Evolutionary conservation across 1,284 basidiomycete genomes (phyloP).

Genomic region (Fereydounia khargensis): DNA sequence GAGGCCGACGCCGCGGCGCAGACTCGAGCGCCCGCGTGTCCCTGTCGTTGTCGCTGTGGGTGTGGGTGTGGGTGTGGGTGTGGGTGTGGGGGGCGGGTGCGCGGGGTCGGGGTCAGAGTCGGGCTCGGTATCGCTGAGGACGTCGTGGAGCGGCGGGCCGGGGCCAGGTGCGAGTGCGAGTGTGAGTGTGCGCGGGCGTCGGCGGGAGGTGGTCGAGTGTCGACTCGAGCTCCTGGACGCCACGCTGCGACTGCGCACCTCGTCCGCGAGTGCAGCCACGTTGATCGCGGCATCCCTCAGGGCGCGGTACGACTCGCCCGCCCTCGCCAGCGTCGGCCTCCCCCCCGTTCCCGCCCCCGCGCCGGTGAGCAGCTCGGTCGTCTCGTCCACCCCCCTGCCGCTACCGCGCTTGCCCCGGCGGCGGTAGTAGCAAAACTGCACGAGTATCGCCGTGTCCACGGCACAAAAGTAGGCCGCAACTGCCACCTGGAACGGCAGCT

Average conservation of each 20-base stretch:
- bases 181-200: too few relatives aligned
- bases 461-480: constrained; percentile 50
- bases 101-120: too few relatives aligned
- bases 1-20: constrained; percentile 26
- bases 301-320: constrained; percentile 10
- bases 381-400: constrained; percentile 2
- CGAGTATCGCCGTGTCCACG: constrained; percentile 39
- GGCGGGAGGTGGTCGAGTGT: too few relatives aligned
- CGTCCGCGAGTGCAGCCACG: constrained; percentile 37
- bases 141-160: too few relatives aligned
- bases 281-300: constrained; percentile 30
- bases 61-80: too few relatives aligned
- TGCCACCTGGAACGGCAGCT: constrained; percentile 51
- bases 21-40: too few relatives aligned
- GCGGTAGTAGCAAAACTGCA: constrained; percentile 41
- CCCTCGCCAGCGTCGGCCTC: neutral
- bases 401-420: constrained; percentile 1
- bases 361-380: constrained; percentile 16
- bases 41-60: too few relatives aligned
- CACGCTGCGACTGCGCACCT: constrained; percentile 21
- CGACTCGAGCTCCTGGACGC: too few relatives aligned
- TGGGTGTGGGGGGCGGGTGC: too few relatives aligned
- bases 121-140: too few relatives aligned
- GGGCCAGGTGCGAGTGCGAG: too few relatives aligned
- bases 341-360: constrained; percentile 7